Conservation (phyloP, 768 basidiomycete genomes). For the Clitopilus hobsonii region DNA sequence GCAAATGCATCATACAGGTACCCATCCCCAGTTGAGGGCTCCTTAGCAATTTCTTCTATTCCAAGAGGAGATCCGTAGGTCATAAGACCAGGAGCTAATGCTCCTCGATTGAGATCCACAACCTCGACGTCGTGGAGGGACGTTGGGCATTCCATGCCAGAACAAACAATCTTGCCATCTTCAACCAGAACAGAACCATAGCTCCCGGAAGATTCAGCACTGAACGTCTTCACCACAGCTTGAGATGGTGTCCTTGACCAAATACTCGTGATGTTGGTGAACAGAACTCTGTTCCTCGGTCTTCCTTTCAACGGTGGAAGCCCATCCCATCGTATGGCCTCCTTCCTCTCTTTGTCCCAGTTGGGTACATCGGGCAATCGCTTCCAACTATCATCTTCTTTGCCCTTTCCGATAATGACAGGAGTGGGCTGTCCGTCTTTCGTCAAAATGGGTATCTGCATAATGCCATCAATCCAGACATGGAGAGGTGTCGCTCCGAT, state of each 20-base stretch:
- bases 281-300: slow-evolving; percentile 37
- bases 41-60: slow-evolving; percentile 67
- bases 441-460: slow-evolving; percentile 53
- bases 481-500: slow-evolving; percentile 71
- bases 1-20: slow-evolving; percentile 53
- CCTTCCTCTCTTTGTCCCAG: slow-evolving; percentile 59
- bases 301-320: slow-evolving; percentile 56
- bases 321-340: slow-evolving; percentile 61
- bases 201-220: slow-evolving; percentile 15
- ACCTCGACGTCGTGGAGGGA: slow-evolving; percentile 16
- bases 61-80: slow-evolving; percentile 68
- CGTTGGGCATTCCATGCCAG: slow-evolving; percentile 30
- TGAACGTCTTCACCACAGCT: slow-evolving; percentile 25
- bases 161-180: slow-evolving; percentile 51
- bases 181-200: slow-evolving; percentile 36
- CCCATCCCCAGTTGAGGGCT: slow-evolving; percentile 65
- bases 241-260: slow-evolving; percentile 30
- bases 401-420: slow-evolving; percentile 38
- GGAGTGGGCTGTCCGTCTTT: slow-evolving; percentile 32
- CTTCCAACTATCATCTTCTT: slow-evolving; percentile 38
- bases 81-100: slow-evolving; percentile 62
- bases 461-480: slow-evolving; percentile 83
- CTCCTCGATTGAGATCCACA: slow-evolving; percentile 68
- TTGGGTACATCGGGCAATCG: slow-evolving; percentile 51
- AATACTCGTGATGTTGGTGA: slow-evolving; percentile 62